Evolutionary conservation across 331 rosid species (phyloP).

Genomic region (Cydonia oblonga): DNA sequence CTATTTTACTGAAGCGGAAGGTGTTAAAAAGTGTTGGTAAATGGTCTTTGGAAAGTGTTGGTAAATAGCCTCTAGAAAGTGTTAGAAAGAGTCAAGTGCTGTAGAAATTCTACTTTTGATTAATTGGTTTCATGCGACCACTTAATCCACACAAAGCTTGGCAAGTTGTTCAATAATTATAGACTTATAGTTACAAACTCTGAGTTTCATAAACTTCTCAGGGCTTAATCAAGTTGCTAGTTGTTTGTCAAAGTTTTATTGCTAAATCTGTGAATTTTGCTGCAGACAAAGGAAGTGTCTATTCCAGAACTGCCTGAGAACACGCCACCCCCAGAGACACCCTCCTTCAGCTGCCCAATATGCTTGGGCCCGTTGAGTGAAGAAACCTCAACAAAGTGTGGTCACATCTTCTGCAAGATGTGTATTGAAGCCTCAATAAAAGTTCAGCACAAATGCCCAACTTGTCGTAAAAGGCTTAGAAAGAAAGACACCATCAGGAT

Average conservation of each 20-base stretch:
- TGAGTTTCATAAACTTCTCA: not conserved
- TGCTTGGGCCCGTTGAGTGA: slow-evolving; percentile 33
- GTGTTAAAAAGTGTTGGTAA: not conserved
- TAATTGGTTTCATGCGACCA: not conserved
- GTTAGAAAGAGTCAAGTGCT: not conserved
- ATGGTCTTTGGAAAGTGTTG: not conserved
- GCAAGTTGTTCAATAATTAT: not conserved
- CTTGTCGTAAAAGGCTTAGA: slow-evolving; percentile 38
- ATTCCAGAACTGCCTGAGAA: not conserved
- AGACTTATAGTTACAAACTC: not conserved
- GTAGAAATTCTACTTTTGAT: not conserved
- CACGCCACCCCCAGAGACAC: not conserved
- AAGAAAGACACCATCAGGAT: slow-evolving; percentile 32
- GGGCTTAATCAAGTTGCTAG: not conserved
- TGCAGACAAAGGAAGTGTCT: slow-evolving; percentile 23
- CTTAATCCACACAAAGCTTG: not conserved
- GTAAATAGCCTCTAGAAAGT: not conserved
- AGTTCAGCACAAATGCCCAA: slow-evolving; percentile 45
- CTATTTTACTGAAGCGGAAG: not conserved
- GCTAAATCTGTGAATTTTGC: not conserved
- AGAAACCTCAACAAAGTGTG: slow-evolving; percentile 42
- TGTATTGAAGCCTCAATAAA: slow-evolving; percentile 38
- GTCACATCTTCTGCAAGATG: slow-evolving; percentile 47
- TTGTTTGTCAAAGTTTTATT: not conserved
- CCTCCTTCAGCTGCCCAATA: slow-evolving; percentile 31